Conservation (phyloP, 768 basidiomycete genomes). For the Pisolithus microcarpus region DNA sequence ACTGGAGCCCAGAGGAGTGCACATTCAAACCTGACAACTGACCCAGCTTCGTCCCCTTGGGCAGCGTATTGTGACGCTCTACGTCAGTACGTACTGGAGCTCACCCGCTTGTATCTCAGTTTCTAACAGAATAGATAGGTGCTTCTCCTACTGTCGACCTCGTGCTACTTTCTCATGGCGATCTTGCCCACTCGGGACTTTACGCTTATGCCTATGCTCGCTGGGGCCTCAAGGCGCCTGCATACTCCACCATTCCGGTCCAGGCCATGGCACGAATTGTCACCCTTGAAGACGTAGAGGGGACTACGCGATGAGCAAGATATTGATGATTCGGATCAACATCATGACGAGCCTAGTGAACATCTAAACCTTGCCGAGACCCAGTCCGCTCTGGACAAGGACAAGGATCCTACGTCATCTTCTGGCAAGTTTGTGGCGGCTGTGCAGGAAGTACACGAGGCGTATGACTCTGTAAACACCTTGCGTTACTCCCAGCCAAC, state of each 20-base stretch:
- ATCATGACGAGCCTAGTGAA: conserved; percentile 17
- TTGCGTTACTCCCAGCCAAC: conserved; percentile 94
- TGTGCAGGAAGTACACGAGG: conserved; percentile 79
- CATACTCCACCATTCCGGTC: conserved; percentile 91
- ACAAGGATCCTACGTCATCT: conserved; percentile 18
- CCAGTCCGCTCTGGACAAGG: conserved; percentile 8
- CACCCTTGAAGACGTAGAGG: conserved; percentile 81
- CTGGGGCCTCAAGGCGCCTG: conserved; percentile 84
- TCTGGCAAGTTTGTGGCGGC: conserved; percentile 61
- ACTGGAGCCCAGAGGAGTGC: conserved; percentile 62
- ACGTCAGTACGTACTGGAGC: conserved; percentile 50
- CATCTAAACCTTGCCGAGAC: conserved; percentile 15
- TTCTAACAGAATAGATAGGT: conserved; percentile 34
- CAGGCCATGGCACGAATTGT: conserved; percentile 94
- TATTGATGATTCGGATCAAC: conserved; percentile 29
- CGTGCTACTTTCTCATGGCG: conserved; percentile 91
- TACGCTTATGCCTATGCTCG: conserved; percentile 86
- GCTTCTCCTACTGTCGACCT: conserved; percentile 79
- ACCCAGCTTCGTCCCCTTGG: conserved; percentile 40
- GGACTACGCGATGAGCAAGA: conserved; percentile 71
- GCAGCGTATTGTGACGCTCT: conserved; percentile 59
- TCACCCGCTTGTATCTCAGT: background rate
- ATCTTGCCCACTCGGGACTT: conserved; percentile 82
- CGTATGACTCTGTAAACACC: conserved; percentile 87
- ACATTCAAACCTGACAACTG: conserved; percentile 21